A percentile compares a stretch with the other conserved stretches of the same genome.
Conservation (phyloP, 2,329 filamentous ascomycete species). For the Monosporascus sp. region DNA sequence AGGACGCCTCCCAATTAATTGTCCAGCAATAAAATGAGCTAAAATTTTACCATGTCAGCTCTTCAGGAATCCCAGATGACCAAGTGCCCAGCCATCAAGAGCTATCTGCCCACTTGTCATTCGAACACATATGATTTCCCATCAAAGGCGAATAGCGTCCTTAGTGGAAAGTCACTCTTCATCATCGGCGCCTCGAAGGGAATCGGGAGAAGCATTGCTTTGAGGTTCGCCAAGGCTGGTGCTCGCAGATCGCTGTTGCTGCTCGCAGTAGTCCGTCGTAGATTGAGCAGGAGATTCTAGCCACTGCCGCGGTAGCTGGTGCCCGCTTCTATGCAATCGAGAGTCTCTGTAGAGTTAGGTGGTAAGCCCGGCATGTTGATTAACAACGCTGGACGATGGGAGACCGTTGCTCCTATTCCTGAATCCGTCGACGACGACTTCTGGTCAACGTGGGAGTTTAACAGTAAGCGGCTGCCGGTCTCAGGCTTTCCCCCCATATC, state of each 20-base stretch:
- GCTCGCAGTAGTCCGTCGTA: slow-evolving; percentile 38
- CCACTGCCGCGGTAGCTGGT: slow-evolving; percentile 20
- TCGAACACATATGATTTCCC: slow-evolving; percentile 20
- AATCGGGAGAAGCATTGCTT: slow-evolving; percentile 40
- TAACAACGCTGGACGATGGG: slow-evolving; percentile 32
- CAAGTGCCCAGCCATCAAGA: slow-evolving; percentile 10
- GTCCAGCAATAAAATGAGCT: background rate
- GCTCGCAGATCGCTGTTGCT: slow-evolving; percentile 40
- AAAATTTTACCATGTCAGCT: background rate
- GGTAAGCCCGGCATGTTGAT: slow-evolving; percentile 28
- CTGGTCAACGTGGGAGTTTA: slow-evolving; percentile 12
- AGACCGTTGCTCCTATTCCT: slow-evolving; percentile 17
- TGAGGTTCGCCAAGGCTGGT: slow-evolving; percentile 44
- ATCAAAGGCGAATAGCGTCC: slow-evolving; percentile 6
- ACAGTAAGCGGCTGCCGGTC: background rate
- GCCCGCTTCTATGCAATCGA: slow-evolving; percentile 22
- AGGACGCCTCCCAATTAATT: background rate
- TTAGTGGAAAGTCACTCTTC: slow-evolving; percentile 26
- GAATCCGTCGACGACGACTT: slow-evolving; percentile 6
- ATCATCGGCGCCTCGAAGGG: slow-evolving; percentile 44
- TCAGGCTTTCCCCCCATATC: background rate
- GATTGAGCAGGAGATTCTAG: slow-evolving; percentile 28
- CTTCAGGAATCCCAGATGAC: background rate
- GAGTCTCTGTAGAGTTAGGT: slow-evolving; percentile 6
- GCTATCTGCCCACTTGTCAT: slow-evolving; percentile 13